A percentile compares a stretch with the other conserved stretches of the same genome.
Conservation (phyloP, 2,329 filamentous ascomycete species). For the Parastagonospora avenae region DNA sequence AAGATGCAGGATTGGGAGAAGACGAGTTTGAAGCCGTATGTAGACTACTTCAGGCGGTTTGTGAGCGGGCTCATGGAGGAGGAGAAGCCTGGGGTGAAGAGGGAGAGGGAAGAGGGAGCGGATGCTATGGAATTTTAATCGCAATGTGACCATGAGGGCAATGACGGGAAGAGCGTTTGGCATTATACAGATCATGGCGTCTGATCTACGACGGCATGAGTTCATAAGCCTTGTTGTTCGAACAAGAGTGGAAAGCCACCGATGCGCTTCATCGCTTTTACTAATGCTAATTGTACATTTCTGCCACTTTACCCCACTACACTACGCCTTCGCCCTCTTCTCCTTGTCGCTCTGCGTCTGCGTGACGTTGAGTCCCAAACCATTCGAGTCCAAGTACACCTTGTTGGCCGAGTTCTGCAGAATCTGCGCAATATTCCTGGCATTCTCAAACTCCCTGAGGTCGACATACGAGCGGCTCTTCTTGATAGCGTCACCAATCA, state of each 20-base stretch:
- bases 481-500: constrained; percentile 99
- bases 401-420: constrained; percentile 92
- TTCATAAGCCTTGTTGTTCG: constrained; percentile 22
- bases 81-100: constrained; percentile 55
- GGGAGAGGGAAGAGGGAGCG: constrained; percentile 61
- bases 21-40: constrained; percentile 89
- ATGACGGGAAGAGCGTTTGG: not conserved
- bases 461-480: constrained; percentile 97
- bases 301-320: constrained; percentile 14
- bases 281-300: constrained; percentile 30
- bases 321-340: constrained; percentile 36
- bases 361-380: constrained; percentile 84
- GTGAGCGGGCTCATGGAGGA: constrained; percentile 81
- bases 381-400: constrained; percentile 88
- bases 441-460: constrained; percentile 97
- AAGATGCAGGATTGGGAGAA: constrained; percentile 89
- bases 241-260: constrained; percentile 41
- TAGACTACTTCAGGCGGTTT: constrained; percentile 86
- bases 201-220: not conserved
- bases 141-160: not conserved
- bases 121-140: constrained; percentile 70
- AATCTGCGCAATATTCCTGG: constrained; percentile 82
- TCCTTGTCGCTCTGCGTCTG: constrained; percentile 50
- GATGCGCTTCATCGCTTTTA: constrained; percentile 24
- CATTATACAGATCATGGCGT: not conserved